Evolutionary conservation across 768 basidiomycete species (phyloP).

Genomic region (Boletus rubroflammeus): DNA sequence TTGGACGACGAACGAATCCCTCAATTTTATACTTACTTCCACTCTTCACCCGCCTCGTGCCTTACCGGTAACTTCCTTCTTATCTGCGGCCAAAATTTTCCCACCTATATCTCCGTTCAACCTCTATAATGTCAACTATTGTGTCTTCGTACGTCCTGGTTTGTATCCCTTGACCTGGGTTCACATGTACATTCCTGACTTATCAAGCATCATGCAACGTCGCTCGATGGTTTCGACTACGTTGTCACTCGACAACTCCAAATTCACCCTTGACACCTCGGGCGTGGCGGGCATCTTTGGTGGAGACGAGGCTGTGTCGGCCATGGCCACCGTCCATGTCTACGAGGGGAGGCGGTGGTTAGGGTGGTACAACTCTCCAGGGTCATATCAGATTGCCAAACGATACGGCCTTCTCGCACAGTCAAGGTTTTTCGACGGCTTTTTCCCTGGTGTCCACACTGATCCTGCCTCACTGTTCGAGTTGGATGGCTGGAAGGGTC

Average conservation of each 20-base stretch:
- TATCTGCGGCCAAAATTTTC: background rate
- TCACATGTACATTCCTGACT: conserved; percentile 23
- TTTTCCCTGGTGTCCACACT: conserved; percentile 33
- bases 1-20: background rate
- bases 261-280: conserved; percentile 29
- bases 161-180: background rate
- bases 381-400: conserved; percentile 35
- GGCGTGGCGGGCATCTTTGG: conserved; percentile 38
- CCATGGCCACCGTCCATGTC: conserved; percentile 37
- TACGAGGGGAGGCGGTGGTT: conserved; percentile 32
- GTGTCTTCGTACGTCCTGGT: conserved; percentile 7
- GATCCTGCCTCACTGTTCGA: conserved; percentile 33
- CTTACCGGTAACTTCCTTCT: background rate
- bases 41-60: background rate
- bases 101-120: background rate
- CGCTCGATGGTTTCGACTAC: conserved; percentile 13
- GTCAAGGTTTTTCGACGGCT: conserved; percentile 33
- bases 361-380: conserved; percentile 39
- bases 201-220: conserved; percentile 11
- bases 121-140: background rate
- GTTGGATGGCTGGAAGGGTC: conserved; percentile 30
- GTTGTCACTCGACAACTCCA: conserved; percentile 17
- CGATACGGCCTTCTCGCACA: conserved; percentile 32
- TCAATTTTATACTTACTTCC: background rate
- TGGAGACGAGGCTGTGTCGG: conserved; percentile 37